phyloP scores from a whole-genome alignment of 441 rosid genomes.

The Biscutella laevigata region DNA sequence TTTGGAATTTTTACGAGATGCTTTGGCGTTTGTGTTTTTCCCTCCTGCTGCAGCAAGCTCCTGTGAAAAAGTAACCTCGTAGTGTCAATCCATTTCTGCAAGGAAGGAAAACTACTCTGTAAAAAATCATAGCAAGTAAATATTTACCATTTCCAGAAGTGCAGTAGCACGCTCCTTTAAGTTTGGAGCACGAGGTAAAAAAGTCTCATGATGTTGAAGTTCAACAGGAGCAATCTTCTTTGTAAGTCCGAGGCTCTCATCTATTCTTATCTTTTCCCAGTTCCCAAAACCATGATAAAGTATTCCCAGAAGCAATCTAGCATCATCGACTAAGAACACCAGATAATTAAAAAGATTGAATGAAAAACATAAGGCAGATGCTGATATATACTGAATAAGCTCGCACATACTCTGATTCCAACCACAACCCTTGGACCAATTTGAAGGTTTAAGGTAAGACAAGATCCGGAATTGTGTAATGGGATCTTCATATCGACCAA shows the following conservation, averaged over 20 bases:
- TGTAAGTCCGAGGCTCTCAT: slow-evolving; percentile 79
- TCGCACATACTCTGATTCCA: slow-evolving; percentile 83
- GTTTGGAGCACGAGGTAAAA: slow-evolving; percentile 96
- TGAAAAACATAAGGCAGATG: not conserved
- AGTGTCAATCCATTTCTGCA: not conserved
- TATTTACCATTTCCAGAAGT: slow-evolving; percentile 82
- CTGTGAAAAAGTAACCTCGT: slow-evolving; percentile 29
- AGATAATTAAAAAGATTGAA: slow-evolving; percentile 6
- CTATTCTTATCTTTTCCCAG: slow-evolving; percentile 96
- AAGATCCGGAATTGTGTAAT: slow-evolving; percentile 81
- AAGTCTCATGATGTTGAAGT: slow-evolving; percentile 98
- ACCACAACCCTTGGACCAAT: slow-evolving; percentile 99
- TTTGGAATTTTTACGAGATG: slow-evolving; percentile 61
- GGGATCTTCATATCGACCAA: slow-evolving; percentile 71
- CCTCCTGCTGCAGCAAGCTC: slow-evolving; percentile 81
- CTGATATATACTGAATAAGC: not conserved
- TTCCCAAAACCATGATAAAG: slow-evolving; percentile 90
- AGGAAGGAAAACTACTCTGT: not conserved
- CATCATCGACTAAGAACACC: slow-evolving; percentile 71
- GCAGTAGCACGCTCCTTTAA: slow-evolving; percentile 95
- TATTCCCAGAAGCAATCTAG: slow-evolving; percentile 93
- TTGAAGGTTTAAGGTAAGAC: slow-evolving; percentile 87
- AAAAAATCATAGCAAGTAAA: not conserved
- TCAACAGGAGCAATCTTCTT: slow-evolving; percentile 98
- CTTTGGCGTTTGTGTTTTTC: slow-evolving; percentile 51